These are phyloP conservation scores for Diaporthe velutina DNA, from an alignment of 2,329 filamentous ascomycete genomes.

Conservation along the genomic window DNA sequence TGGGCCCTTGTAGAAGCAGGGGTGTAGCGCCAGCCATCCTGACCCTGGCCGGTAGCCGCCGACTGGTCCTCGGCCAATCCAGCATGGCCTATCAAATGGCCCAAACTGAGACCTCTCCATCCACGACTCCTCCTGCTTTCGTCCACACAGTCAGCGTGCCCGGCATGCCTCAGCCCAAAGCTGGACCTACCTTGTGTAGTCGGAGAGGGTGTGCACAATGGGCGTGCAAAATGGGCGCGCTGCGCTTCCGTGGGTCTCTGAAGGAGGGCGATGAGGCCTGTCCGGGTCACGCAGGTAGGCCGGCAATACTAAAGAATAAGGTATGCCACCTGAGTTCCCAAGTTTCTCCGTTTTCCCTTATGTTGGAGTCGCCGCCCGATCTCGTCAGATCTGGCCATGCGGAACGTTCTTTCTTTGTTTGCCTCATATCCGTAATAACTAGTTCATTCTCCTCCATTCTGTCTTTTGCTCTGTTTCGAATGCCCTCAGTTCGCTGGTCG, in stretches of 20 bases:
- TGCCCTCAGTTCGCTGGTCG: constrained; percentile 44
- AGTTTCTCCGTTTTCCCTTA: constrained; percentile 25
- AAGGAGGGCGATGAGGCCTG: constrained; percentile 33
- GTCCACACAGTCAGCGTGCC: constrained; percentile 41
- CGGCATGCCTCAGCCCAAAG: constrained; percentile 34
- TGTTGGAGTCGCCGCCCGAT: constrained; percentile 33
- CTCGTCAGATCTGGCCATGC: constrained; percentile 36
- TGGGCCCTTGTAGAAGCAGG: constrained; percentile 55
- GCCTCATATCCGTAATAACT: constrained; percentile 31
- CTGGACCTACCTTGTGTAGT: constrained; percentile 31
- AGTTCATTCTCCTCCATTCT: constrained; percentile 23
- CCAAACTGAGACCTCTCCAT: constrained; percentile 50
- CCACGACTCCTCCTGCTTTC: constrained; percentile 47
- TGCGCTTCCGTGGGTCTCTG: constrained; percentile 20
- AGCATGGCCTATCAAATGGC: constrained; percentile 58
- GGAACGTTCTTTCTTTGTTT: constrained; percentile 33
- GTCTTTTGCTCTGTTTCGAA: constrained; percentile 35
- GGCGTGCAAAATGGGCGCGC: constrained; percentile 24
- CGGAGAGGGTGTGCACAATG: constrained; percentile 38
- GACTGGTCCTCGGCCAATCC: constrained; percentile 56
- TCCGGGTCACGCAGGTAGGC: constrained; percentile 36
- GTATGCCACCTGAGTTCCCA: constrained; percentile 36
- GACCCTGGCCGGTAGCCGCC: constrained; percentile 62
- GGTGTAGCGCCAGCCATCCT: constrained; percentile 60
- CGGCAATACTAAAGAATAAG: constrained; percentile 41